phyloP scores from a whole-genome alignment of 352 stramenopile genomes.

The Phytophthora chlamydospora region DNA sequence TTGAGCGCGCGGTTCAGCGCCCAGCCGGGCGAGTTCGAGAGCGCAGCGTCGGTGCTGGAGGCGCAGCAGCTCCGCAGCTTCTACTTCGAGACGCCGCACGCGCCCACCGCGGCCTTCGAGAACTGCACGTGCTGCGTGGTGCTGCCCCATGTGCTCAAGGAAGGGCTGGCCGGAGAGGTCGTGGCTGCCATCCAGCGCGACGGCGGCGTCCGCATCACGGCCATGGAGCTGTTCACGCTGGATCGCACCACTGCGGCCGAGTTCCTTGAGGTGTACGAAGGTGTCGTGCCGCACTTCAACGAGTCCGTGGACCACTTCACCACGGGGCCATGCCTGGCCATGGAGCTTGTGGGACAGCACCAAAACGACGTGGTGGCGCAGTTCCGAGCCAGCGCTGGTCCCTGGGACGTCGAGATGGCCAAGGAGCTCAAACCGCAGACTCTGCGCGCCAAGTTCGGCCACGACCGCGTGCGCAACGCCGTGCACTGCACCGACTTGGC shows the following conservation, averaged over 20 bases:
- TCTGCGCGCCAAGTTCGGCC: slow-evolving; percentile 90
- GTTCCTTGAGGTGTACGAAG: slow-evolving; percentile 93
- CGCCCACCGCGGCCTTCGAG: slow-evolving; percentile 76
- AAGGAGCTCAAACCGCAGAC: slow-evolving; percentile 91
- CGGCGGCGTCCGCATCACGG: slow-evolving; percentile 77
- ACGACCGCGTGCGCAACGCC: slow-evolving; percentile 88
- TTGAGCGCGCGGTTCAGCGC: slow-evolving; percentile 53
- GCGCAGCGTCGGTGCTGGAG: slow-evolving; percentile 55
- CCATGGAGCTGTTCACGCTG: slow-evolving; percentile 90
- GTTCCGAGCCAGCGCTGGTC: slow-evolving; percentile 87
- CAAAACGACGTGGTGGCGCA: slow-evolving; percentile 59
- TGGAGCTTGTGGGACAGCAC: slow-evolving; percentile 85
- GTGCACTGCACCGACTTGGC: slow-evolving; percentile 94
- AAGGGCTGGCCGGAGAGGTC: slow-evolving; percentile 78
- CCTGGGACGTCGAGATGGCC: slow-evolving; percentile 93
- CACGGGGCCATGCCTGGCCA: slow-evolving; percentile 87
- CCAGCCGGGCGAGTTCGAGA: slow-evolving; percentile 54
- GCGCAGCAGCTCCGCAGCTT: slow-evolving; percentile 63
- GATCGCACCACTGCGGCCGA: slow-evolving; percentile 88
- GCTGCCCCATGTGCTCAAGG: slow-evolving; percentile 93
- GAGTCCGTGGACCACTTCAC: slow-evolving; percentile 91
- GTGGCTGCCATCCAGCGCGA: slow-evolving; percentile 79
- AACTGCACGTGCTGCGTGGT: slow-evolving; percentile 94
- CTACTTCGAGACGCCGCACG: slow-evolving; percentile 65
- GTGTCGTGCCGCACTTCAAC: slow-evolving; percentile 92